Conservation (phyloP, 768 basidiomycete species). For the Russula ochroleuca region DNA sequence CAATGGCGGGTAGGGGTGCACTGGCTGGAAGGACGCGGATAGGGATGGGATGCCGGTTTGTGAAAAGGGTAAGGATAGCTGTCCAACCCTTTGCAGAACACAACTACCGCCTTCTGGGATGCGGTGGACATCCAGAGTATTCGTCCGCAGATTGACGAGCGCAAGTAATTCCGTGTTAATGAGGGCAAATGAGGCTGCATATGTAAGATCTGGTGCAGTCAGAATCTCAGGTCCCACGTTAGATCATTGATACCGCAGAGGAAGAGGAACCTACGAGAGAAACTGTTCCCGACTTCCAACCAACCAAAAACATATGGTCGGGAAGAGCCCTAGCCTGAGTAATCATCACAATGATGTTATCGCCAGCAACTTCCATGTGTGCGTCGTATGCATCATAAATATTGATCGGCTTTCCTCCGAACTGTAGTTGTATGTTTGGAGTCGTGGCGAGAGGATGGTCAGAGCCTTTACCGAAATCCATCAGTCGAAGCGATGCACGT, state of each 20-base stretch:
- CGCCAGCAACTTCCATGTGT: conserved; percentile 18
- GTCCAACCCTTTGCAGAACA: conserved; percentile 7
- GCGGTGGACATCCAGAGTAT: conserved; percentile 16
- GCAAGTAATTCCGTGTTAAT: conserved; percentile 8
- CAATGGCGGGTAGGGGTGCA: conserved; percentile 1
- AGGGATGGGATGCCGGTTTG: neutral
- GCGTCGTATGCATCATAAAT: conserved; percentile 15
- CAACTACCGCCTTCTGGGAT: neutral
- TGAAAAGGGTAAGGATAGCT: conserved; percentile 10
- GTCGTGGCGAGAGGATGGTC: conserved; percentile 16
- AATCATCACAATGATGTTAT: conserved; percentile 19
- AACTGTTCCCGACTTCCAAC: conserved; percentile 19
- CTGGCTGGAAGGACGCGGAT: conserved; percentile 2
- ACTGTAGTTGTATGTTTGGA: conserved; percentile 11
- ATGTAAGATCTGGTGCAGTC: conserved; percentile 21
- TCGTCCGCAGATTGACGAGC: conserved; percentile 16
- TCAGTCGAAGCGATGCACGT: conserved; percentile 5
- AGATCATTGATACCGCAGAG: neutral
- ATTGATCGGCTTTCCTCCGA: conserved; percentile 1
- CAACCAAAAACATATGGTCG: conserved; percentile 11
- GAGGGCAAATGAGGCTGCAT: conserved; percentile 22
- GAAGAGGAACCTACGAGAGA: conserved; percentile 1
- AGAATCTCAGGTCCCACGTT: conserved; percentile 1
- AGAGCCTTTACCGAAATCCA: conserved; percentile 15
- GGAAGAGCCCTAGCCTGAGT: conserved; percentile 16